Conservation (phyloP, 176 grass and related monocot species). For the Aechmea fasciata region DNA sequence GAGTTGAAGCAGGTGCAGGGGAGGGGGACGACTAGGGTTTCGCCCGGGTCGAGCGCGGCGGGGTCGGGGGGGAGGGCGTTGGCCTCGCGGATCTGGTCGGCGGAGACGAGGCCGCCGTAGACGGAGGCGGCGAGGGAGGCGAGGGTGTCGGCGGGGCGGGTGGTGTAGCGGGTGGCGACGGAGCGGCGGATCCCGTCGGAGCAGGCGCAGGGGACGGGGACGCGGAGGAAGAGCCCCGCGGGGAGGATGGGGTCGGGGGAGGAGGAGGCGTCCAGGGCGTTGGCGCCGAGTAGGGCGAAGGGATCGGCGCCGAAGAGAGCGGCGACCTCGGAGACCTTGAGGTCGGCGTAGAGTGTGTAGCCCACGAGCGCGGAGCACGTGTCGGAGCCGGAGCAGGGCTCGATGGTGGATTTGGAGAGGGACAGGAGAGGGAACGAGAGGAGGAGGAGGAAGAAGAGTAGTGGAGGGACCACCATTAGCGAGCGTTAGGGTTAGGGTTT, state of each 20-base stretch:
- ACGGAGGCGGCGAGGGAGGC: constrained; percentile 33
- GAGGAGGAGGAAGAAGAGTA: constrained; percentile 27
- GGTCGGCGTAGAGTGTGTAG: constrained; percentile 92
- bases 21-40: constrained; percentile 57
- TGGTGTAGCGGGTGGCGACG: constrained; percentile 50
- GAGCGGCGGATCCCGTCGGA: constrained; percentile 65
- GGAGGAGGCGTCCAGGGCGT: constrained; percentile 53
- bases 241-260: constrained; percentile 65
- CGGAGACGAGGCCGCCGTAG: constrained; percentile 61
- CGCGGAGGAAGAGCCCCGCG: constrained; percentile 44
- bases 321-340: constrained; percentile 88
- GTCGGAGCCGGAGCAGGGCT: constrained; percentile 73
- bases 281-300: constrained; percentile 47
- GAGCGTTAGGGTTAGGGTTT: rapidly evolving
- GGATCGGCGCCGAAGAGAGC: constrained; percentile 53
- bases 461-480: rapidly evolving
- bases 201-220: constrained; percentile 78
- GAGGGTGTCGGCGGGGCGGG: constrained; percentile 63
- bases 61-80: constrained; percentile 27
- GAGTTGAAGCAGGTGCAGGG: constrained; percentile 88
- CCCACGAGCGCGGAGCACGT: constrained; percentile 61
- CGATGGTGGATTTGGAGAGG: constrained; percentile 80
- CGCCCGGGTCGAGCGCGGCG: constrained; percentile 44
- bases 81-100: constrained; percentile 70
- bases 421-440: constrained; percentile 20